Base-by-base conservation (phyloP, 352 stramenopile species). In the Pythium dissotocum region DNA sequence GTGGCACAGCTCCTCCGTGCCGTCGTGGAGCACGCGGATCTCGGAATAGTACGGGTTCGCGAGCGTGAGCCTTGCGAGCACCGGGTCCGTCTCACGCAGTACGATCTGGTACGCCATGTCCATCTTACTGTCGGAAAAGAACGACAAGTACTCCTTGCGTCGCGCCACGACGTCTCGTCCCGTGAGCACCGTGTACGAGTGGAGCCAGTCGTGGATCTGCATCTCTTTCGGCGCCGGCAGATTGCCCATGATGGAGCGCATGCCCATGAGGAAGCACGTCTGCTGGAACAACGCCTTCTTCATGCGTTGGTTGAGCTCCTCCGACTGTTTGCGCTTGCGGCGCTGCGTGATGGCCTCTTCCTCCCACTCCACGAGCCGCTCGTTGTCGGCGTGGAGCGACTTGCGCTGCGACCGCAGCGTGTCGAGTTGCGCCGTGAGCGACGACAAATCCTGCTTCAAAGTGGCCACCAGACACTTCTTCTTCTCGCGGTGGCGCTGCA, bases 211-310 rank as follows among this genome's bases (percentile, higher is more conserved):
- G 63, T 91, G 79, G 67, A 91, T 88, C 55, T 89, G 72, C 24
- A 91, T 72, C 52, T 86, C 84, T 24, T 76, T 73, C 6, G 73
- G 77, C 4, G 61, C 71, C 5, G 78, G 78, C 33, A 88, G 46
- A 26, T 70, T 63, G 40, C 65, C 62, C 54, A 67, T 63, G 64
- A 91, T 81, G 3, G 61, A 60, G 6, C 72, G 67, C 75, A 89
- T 85, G 28, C 80, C 83, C 42, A 76, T 70, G 28, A 91, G 61
- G 49, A 89, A 91, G 0, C 70, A 65, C 24, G 73, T 88, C 63
- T 89, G 83, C 65, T 91, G 75, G 68, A 91, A 91, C 51, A 91
- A 64, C n/a, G 79, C 83, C 49, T 82, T 76, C 77, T 91, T 91
- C 42, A 91, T 65, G 10, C 64, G 69, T 49, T 80, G 71, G 60